Evolutionary conservation across 352 stramenopile genomes (phyloP), one percentile per base, ranked within the genome.

Genomic region (Pythium folliculosum): DNA sequence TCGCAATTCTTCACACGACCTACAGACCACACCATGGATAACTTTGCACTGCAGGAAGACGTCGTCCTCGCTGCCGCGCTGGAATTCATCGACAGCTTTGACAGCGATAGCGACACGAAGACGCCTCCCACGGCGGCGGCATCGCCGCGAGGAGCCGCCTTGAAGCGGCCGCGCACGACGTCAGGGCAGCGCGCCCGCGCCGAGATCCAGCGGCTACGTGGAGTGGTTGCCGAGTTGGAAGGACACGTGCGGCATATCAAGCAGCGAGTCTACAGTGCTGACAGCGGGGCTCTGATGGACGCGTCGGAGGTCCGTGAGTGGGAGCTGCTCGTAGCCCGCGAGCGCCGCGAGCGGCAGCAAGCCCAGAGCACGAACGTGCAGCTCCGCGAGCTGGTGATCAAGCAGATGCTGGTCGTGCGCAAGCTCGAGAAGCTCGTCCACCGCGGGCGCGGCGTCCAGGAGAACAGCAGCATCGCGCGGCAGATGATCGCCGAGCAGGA

Each of bases 31-130:
- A 7, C 19, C 5, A 55, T 40, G 23, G 38, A 38, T 19, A 23
- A 55, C 1, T 38, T 55, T 14, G 13, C 25, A n/a, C n/a, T 55
- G 8, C 7, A 55, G 9, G 49, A 55, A 3, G 49, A 55, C 25
- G 49, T 55, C n/a, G 13, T 55, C 10, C 49, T 55, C 8, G 49
- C 49, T n/a, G n/a, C n/a, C 7, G 49, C 49, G 7, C 49, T 55
- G 9, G 49, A 55, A 1, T 55, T 55, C 21, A 55, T 55, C 25
- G 49, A 55, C 16, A 55, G 7, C 49, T 55, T 55, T 21, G 49
- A 55, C 49, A 55, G 49, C 17, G 49, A 55, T 13, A 55, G 49
- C 25, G 49, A 55, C 12, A 22, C 49, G 8, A 10, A 17, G 49
- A n/a, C n/a, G n/a, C 16, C 49, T 5, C 2, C 25, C 4, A 10